A percentile compares a stretch with the other conserved stretches of the same genome.
Conservation (phyloP, 768 basidiomycete genomes). For the Russula emetica region DNA sequence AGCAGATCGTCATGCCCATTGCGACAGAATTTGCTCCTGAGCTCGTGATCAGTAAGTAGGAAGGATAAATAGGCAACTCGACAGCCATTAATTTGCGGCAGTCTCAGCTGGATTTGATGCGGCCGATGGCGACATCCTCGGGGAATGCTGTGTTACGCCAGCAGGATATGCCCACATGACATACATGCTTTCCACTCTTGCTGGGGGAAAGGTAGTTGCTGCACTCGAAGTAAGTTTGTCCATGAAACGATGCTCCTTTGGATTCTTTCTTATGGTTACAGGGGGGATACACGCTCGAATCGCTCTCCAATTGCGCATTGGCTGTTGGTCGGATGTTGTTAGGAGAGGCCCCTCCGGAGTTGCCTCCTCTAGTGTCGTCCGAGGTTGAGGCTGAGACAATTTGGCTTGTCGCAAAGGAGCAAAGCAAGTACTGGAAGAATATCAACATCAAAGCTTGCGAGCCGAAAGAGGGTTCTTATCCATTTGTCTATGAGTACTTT, state of each 20-base stretch:
- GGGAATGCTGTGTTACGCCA: slow-evolving; percentile 87
- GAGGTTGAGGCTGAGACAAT: slow-evolving; percentile 86
- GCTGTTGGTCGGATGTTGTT: slow-evolving; percentile 87
- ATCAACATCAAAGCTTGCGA: slow-evolving; percentile 79
- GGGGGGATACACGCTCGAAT: slow-evolving; percentile 94
- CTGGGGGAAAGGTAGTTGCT: slow-evolving; percentile 83
- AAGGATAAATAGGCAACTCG: neutral
- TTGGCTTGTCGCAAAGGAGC: slow-evolving; percentile 80
- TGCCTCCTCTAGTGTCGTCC: slow-evolving; percentile 68
- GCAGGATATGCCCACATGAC: slow-evolving; percentile 98
- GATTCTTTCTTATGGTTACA: slow-evolving; percentile 33
- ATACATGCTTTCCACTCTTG: slow-evolving; percentile 87
- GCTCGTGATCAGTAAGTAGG: slow-evolving; percentile 81
- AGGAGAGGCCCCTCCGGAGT: slow-evolving; percentile 76
- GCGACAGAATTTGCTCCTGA: slow-evolving; percentile 96
- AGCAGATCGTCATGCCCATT: slow-evolving; percentile 94
- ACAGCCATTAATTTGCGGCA: slow-evolving; percentile 34
- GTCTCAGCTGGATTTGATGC: slow-evolving; percentile 99
- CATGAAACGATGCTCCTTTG: neutral
- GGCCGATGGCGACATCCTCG: slow-evolving; percentile 86
- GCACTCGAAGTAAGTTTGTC: slow-evolving; percentile 76
- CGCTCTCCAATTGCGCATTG: slow-evolving; percentile 81
- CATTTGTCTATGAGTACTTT: neutral
- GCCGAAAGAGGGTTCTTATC: slow-evolving; percentile 63
- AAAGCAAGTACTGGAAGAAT: slow-evolving; percentile 88